Evolutionary conservation across 106 monocot species (phyloP).

Genomic region (Ottelia alismoides): DNA sequence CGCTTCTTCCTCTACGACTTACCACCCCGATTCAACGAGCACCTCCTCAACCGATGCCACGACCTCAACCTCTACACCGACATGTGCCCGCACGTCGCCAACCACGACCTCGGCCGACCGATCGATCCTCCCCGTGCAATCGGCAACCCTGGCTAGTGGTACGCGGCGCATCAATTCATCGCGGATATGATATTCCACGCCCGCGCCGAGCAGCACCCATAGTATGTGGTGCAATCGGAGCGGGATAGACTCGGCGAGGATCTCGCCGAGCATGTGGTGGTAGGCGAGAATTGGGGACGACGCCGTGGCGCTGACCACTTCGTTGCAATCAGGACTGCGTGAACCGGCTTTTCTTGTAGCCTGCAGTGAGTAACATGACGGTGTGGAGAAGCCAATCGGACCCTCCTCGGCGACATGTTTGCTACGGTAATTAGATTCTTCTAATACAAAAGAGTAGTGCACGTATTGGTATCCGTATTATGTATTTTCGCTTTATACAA

Average conservation of each 20-base stretch:
- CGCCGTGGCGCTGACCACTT: conserved; percentile 40
- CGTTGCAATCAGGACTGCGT: conserved; percentile 35
- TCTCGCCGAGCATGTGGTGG: conserved; percentile 11
- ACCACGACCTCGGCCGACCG: conserved; percentile 49
- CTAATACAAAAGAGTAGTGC: too few species aligned
- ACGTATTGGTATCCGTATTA: too few species aligned
- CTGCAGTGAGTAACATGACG: conserved; percentile 31
- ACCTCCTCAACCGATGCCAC: conserved; percentile 30
- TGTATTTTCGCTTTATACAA: too few species aligned
- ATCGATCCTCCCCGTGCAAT: not conserved
- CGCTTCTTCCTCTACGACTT: conserved; percentile 41
- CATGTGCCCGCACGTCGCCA: conserved; percentile 54
- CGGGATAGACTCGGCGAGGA: conserved; percentile 30
- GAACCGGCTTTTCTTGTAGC: conserved; percentile 28
- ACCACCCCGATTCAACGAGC: conserved; percentile 29
- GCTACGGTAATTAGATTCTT: too few species aligned
- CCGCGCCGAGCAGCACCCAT: conserved; percentile 38
- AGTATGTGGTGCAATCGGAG: conserved; percentile 3
- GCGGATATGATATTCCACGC: conserved; percentile 63
- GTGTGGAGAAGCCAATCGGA: conserved; percentile 36
- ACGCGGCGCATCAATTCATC: conserved; percentile 47
- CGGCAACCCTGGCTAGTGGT: conserved; percentile 13
- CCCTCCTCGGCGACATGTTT: too few species aligned
- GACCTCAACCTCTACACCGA: conserved; percentile 34
- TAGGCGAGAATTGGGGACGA: conserved; percentile 6